Conservation (phyloP, 441 rosid species). For the Corymbia citriodora region DNA sequence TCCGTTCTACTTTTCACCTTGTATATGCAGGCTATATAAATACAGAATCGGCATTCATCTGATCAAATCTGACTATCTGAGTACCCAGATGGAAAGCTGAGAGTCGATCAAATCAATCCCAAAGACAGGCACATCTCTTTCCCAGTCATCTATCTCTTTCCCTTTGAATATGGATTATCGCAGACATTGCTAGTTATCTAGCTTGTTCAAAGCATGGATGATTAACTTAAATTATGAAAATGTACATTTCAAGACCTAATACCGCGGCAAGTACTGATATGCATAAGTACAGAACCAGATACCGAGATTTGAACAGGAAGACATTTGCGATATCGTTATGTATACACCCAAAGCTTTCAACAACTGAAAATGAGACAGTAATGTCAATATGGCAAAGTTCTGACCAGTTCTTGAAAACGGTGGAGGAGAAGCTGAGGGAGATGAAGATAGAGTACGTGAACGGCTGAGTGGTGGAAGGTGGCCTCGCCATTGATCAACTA, state of each 20-base stretch:
- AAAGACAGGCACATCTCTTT: slow-evolving; percentile 9
- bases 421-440: not conserved
- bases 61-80: not conserved
- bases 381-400: not conserved
- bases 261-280: too few species aligned
- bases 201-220: not conserved
- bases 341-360: too few species aligned
- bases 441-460: not conserved
- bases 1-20: not conserved
- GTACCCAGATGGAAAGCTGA: not conserved
- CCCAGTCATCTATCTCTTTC: not conserved
- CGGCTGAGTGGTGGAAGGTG: not conserved
- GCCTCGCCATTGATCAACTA: not conserved
- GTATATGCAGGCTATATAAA: not conserved
- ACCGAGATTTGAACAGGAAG: too few species aligned
- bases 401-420: not conserved
- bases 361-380: not conserved
- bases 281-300: too few species aligned
- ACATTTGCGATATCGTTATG: not conserved
- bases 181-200: not conserved
- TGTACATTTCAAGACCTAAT: not conserved
- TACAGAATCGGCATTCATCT: slow-evolving; percentile 9
- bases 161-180: not conserved
- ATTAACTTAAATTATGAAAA: not conserved
- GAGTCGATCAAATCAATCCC: not conserved